These are phyloP conservation scores for Arachis monticola DNA, from an alignment of 331 rosid species.

Conservation along the genomic window DNA sequence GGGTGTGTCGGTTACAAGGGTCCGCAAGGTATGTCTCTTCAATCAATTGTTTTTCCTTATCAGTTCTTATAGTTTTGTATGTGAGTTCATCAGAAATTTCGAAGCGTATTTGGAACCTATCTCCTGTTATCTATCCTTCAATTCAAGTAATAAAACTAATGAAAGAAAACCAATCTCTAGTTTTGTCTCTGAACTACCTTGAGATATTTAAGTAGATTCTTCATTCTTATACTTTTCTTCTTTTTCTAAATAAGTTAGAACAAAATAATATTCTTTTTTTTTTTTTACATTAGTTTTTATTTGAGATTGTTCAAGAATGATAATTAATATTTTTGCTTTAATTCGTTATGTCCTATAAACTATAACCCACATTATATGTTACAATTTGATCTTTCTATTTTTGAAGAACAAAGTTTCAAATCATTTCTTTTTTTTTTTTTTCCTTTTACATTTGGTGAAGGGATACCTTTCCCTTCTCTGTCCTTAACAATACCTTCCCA, in stretches of 20 bases:
- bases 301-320: slow-evolving; percentile 7
- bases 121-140: background rate
- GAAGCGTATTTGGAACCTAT: slow-evolving; percentile 13
- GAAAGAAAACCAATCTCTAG: background rate
- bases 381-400: background rate
- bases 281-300: slow-evolving; percentile 10
- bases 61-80: slow-evolving; percentile 1
- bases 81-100: background rate
- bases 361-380: background rate
- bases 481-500: slow-evolving; percentile 18
- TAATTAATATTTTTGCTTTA: background rate
- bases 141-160: slow-evolving; percentile 12
- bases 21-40: slow-evolving; percentile 78
- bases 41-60: slow-evolving; percentile 9
- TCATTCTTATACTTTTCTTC: background rate
- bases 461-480: slow-evolving; percentile 4
- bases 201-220: background rate
- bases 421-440: background rate
- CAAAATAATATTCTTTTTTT: slow-evolving; percentile 1
- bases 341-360: background rate
- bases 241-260: background rate
- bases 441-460: background rate
- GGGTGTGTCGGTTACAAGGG: slow-evolving; percentile 83
- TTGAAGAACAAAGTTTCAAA: background rate
- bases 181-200: slow-evolving; percentile 11